These are phyloP conservation scores for Porpolomopsis calyptriformis DNA, from an alignment of 768 basidiomycete genomes.

Conservation along the genomic window DNA sequence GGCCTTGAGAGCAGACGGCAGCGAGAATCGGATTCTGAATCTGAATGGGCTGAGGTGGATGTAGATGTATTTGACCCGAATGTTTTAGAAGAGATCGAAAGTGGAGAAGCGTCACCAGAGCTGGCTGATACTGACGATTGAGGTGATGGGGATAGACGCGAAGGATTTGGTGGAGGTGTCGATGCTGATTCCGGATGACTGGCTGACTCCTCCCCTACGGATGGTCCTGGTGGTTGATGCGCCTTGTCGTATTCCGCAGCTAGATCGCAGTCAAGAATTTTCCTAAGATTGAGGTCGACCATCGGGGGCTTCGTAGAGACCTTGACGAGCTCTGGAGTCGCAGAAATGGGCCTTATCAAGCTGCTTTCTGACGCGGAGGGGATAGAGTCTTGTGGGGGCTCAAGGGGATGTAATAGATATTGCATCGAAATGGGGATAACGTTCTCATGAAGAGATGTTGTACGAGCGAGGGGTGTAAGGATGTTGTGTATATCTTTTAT, in stretches of 20 bases:
- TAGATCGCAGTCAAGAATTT: not conserved
- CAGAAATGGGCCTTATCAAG: no score
- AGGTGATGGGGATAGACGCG: conserved; percentile 4
- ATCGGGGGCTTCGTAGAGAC: no score
- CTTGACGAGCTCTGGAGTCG: no score
- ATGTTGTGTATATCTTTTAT: conserved; percentile 71
- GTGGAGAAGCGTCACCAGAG: not conserved
- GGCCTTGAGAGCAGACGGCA: not conserved
- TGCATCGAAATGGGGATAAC: conserved; percentile 16
- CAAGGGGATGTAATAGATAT: no score
- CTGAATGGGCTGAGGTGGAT: not conserved
- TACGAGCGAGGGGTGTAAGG: conserved; percentile 36
- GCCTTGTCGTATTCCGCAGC: not conserved
- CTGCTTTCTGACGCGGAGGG: no score
- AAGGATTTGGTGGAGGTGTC: not conserved
- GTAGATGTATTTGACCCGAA: not conserved
- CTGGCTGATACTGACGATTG: conserved; percentile 20
- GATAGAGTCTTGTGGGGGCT: no score
- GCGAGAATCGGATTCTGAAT: not conserved
- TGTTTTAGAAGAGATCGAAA: no score
- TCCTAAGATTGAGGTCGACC: no score
- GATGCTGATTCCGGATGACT: not conserved
- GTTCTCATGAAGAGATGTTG: conserved; percentile 11
- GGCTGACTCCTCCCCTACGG: not conserved
- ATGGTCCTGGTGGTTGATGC: not conserved